Evolutionary conservation across 2,329 filamentous ascomycete species (phyloP), one percentile per base, ranked within the genome.

Genomic region (Diaporthe longicolla): DNA sequence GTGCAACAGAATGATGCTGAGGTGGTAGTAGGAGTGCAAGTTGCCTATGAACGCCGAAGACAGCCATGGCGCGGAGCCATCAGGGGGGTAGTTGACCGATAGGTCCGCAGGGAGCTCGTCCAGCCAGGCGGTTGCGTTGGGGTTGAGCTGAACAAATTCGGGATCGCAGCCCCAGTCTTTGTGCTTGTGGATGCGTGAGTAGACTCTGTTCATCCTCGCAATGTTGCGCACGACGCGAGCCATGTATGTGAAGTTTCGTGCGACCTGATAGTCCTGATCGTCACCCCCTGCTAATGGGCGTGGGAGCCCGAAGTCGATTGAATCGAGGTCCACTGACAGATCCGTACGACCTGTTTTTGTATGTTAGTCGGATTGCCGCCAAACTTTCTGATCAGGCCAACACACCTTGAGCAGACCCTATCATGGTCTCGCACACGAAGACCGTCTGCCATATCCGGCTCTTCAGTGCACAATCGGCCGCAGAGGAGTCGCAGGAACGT

Each of bases 401-500:
- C 82, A 75, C 85, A 95, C 95, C 96, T 91, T 98, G 95, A 4
- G 96, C 94, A 26, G 93, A 95, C 72, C 96, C 96, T 78, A 98
- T 92, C 94, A 98, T 97, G 55, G 95, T 89, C 83, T 98, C 96
- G 76, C 95, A 93, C 29, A 94, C 87, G 80, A 97, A 93, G 13
- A 97, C 89, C 1, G 92, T 93, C 82, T 98, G 95, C 96, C 96
- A 98, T 43, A 98, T 90, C 61, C 96, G 89, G 21, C 92, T 97
- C 80, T 95, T 95, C 35, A 95, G 90, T 74, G 94, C 87, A 80
- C 96, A 98, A 68, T 98, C 96, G 9, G 91, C 86, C 0, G 90
- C 86, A 73, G 87, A 89, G 24, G 91, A 91, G 7, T 90, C 91
- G 80, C 97, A 98, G 0, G 89, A 82, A 71, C 89, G 89, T 29